Evolutionary conservation across 768 basidiomycete genomes (phyloP).

Genomic region (Phylloporus sp.): DNA sequence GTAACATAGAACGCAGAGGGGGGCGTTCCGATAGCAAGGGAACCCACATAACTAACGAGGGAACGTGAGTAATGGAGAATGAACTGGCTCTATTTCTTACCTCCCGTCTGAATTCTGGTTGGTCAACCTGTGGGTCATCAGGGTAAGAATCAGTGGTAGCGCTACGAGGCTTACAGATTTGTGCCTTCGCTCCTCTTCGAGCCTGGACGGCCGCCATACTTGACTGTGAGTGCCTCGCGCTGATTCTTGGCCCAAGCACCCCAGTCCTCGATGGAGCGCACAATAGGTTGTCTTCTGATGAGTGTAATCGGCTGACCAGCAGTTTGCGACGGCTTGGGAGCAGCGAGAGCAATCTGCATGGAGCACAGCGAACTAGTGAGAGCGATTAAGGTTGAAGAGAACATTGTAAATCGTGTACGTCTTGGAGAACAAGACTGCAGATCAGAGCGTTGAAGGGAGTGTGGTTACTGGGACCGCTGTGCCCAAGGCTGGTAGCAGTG

Average conservation of each 20-base stretch:
- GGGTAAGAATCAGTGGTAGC: neutral
- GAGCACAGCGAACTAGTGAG: conserved; percentile 13
- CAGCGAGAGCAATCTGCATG: conserved; percentile 15
- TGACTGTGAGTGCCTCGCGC: conserved; percentile 38
- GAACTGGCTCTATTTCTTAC: conserved; percentile 33
- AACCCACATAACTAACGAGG: conserved; percentile 60
- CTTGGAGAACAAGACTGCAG: neutral
- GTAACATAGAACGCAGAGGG: conserved; percentile 77
- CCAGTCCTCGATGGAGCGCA: conserved; percentile 37
- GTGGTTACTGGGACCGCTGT: neutral
- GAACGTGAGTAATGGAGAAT: conserved; percentile 4
- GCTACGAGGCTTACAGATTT: conserved; percentile 44
- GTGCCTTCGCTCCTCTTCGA: conserved; percentile 46
- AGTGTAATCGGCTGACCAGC: conserved; percentile 26
- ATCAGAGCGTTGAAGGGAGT: neutral
- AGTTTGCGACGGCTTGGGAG: conserved; percentile 3
- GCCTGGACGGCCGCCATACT: conserved; percentile 39
- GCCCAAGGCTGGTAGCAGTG: too few relatives aligned
- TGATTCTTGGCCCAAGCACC: conserved; percentile 53
- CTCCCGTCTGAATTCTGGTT: conserved; percentile 68
- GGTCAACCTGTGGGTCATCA: conserved; percentile 42
- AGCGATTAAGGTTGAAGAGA: conserved; percentile 4
- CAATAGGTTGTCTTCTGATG: conserved; percentile 9
- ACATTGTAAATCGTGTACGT: conserved; percentile 11
- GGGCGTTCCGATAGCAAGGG: conserved; percentile 80